Base-by-base conservation (phyloP, 345 rosid species). In the Balakata baccata region DNA sequence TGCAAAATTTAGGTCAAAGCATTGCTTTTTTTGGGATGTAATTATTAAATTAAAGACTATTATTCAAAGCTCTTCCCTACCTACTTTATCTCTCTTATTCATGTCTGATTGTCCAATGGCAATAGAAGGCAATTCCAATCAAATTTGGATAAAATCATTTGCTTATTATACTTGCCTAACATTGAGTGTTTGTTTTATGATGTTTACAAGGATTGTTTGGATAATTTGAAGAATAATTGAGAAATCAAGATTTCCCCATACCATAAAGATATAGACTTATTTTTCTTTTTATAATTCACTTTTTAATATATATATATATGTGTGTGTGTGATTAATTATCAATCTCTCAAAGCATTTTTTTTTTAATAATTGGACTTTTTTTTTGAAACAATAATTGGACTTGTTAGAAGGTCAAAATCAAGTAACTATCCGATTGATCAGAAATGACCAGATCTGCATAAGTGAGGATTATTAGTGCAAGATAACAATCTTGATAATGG, bases 1-100 rank as follows among this genome's bases (percentile, higher is more conserved):
- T 72, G 59, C 47, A 75, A 72, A 34, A 22, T 75, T 60, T 46
- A 60, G 80, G 69, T 78, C 76, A 76, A 77, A 74, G 77, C 69
- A 62, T 51, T 65, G 59, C 49, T 65, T 77, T 60, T 67, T 82
- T 69, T 72, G 53, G 71, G 58, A 73, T 49, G 49, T 14, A 71
- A 75, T 22, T 7, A 20, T 38, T 34, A 13, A 39, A 41, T 25
- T 59, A 25, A 66, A 67, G 29, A 52, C 34, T 69, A 12, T 46
- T 73, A 22, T 29, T 29, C 34, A 57, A 73, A 66, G 64, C 76
- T 77, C 25, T 53, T 64, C 49, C 72, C 59, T 51, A 41, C 67
- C 81, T 53, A 23, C 72, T 71, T 38, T 46, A 16, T 49, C 57
- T 71, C n/a, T 53, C 60, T 57, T 25, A 18, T 51, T 34, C 20